These are phyloP conservation scores for Cadophora gregata DNA, from an alignment of 2,329 filamentous ascomycete species.

Conservation along the genomic window DNA sequence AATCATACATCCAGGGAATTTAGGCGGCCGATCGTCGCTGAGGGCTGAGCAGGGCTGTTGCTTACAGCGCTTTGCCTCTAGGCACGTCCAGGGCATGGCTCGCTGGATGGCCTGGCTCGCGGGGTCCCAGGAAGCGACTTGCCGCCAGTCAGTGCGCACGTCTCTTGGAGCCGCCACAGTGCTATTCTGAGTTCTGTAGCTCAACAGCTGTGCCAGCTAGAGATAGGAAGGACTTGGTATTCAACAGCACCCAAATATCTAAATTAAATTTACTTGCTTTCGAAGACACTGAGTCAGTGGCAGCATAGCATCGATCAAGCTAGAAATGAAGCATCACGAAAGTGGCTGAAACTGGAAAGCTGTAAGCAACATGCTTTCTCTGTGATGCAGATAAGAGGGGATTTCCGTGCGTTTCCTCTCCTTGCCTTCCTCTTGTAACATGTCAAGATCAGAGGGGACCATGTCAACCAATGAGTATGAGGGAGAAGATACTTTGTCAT, in stretches of 20 bases:
- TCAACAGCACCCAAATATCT: background rate
- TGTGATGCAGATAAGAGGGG: background rate
- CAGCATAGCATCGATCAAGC: background rate
- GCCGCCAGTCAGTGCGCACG: constrained; percentile 9
- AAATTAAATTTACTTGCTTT: background rate
- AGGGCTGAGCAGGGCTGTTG: background rate
- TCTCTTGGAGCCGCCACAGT: constrained; percentile 3
- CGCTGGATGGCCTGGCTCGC: background rate
- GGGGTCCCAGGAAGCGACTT: background rate
- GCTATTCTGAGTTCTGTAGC: background rate
- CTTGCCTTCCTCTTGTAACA: background rate
- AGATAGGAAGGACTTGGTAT: background rate
- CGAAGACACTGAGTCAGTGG: background rate
- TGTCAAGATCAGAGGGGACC: background rate
- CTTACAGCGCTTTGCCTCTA: background rate
- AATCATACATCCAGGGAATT: background rate
- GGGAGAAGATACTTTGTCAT: background rate
- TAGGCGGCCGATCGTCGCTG: background rate
- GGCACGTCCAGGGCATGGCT: background rate
- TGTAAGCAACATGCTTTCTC: background rate
- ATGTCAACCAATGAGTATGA: background rate
- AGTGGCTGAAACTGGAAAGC: background rate
- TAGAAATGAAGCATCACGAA: background rate
- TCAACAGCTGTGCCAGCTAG: background rate
- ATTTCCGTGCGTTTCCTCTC: background rate